Percentiles rank a stretch among this genome's conserved stretches.
phyloP scores from a whole-genome alignment of 2,329 filamentous ascomycete species.

The Cercospora sojina region DNA sequence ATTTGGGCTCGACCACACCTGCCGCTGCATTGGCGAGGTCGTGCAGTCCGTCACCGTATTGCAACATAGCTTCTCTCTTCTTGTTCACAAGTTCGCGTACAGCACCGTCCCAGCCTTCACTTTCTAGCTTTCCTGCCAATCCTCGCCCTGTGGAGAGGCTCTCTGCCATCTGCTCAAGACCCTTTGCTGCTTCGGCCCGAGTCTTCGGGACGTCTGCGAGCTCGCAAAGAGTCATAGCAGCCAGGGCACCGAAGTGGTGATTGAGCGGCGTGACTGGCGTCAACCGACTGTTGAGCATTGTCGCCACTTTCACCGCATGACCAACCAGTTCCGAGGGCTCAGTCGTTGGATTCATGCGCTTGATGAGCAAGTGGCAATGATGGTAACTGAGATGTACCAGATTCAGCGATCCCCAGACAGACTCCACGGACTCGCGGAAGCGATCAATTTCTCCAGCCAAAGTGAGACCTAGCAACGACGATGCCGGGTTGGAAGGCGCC shows the following conservation, averaged over 20 bases:
- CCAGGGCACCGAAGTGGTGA: conserved; percentile 64
- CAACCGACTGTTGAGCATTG: conserved; percentile 57
- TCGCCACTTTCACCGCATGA: conserved; percentile 59
- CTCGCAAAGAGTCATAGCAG: conserved; percentile 61
- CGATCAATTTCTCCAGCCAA: conserved; percentile 62
- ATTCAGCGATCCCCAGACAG: conserved; percentile 52
- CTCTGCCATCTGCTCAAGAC: conserved; percentile 59
- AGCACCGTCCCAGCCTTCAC: conserved; percentile 59
- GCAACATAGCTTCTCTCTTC: conserved; percentile 42
- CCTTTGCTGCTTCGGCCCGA: conserved; percentile 56
- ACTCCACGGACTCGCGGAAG: conserved; percentile 64
- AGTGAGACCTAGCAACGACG: conserved; percentile 50
- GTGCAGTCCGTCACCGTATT: conserved; percentile 50
- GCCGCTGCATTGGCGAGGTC: conserved; percentile 56
- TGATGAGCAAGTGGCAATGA: conserved; percentile 65
- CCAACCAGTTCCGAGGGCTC: conserved; percentile 60
- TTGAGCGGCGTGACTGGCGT: conserved; percentile 62
- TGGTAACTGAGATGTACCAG: conserved; percentile 68
- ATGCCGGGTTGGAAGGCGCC: conserved; percentile 43
- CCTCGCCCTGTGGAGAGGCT: conserved; percentile 47
- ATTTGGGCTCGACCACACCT: conserved; percentile 28
- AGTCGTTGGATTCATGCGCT: conserved; percentile 58
- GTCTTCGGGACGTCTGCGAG: conserved; percentile 57
- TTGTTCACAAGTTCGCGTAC: conserved; percentile 53
- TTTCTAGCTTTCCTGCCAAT: conserved; percentile 43